Evolutionary conservation across 345 rosid genomes (phyloP).

Genomic region (Mercurialis annua): DNA sequence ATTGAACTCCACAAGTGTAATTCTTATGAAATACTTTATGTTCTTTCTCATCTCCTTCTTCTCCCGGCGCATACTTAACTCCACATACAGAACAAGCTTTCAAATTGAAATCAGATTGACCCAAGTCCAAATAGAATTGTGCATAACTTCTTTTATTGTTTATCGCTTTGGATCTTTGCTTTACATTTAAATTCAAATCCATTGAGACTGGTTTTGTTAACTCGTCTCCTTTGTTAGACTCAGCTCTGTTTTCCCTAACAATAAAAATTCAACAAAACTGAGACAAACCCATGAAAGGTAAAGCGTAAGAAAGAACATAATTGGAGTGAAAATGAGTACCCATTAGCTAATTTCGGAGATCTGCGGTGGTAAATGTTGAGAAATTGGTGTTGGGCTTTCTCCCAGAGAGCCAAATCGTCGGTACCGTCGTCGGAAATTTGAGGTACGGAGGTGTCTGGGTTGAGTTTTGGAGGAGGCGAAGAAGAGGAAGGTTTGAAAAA

Average conservation of each 20-base stretch:
- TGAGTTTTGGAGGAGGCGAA: constrained; percentile 7
- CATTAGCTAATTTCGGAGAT: constrained; percentile 25
- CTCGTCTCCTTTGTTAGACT: constrained; percentile 13
- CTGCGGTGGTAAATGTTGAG: constrained; percentile 54
- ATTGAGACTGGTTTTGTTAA: constrained; percentile 10
- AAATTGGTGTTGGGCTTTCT: constrained; percentile 29
- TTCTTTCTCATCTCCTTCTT: constrained; percentile 66
- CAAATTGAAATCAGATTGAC: constrained; percentile 85
- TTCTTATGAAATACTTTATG: constrained; percentile 62
- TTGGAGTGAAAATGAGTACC: not conserved
- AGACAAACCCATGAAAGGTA: not conserved
- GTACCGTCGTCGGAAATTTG: constrained; percentile 23
- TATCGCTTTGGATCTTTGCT: constrained; percentile 23
- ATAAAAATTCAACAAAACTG: not conserved
- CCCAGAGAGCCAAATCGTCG: constrained; percentile 45
- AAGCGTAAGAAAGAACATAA: no score
- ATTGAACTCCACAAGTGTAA: constrained; percentile 62
- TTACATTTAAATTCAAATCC: constrained; percentile 18
- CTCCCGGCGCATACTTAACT: constrained; percentile 63
- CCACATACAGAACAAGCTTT: constrained; percentile 57
- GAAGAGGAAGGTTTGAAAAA: constrained; percentile 60
- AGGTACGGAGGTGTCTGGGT: not conserved
- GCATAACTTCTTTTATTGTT: constrained; percentile 76
- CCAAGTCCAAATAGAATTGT: constrained; percentile 74
- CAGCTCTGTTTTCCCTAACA: constrained; percentile 11